These are phyloP conservation scores for Eragrostis nindensis DNA, from an alignment of 176 grass and related monocot genomes.

Conservation along the genomic window DNA sequence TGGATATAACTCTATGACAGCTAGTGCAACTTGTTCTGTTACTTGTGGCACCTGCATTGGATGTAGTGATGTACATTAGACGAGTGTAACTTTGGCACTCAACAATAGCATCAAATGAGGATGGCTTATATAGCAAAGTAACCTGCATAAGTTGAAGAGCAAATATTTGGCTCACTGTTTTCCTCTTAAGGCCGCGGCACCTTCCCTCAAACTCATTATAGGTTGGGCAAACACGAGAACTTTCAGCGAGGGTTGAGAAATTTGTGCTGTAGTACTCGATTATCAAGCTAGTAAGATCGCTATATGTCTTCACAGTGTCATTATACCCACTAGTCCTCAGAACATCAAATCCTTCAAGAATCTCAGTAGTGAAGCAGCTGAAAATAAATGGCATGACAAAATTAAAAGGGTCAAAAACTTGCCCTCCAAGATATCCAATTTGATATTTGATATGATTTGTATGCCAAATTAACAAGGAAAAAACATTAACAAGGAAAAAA, in stretches of 20 bases:
- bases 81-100: conserved; percentile 10
- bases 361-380: conserved; percentile 94
- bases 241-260: conserved; percentile 45
- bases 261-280: conserved; percentile 58
- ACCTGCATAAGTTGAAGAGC: conserved; percentile 99
- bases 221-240: conserved; percentile 55
- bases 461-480: neutral
- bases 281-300: conserved; percentile 71
- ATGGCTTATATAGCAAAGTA: neutral
- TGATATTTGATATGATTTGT: neutral
- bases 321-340: conserved; percentile 75
- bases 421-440: neutral
- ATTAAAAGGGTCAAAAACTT: conserved; percentile 11
- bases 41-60: conserved; percentile 74
- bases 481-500: conserved; percentile 1
- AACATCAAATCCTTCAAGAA: conserved; percentile 90
- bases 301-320: conserved; percentile 70
- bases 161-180: conserved; percentile 80
- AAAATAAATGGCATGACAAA: conserved; percentile 40
- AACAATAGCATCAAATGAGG: neutral
- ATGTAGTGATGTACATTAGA: neutral
- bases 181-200: conserved; percentile 68
- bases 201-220: conserved; percentile 70
- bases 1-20: conserved; percentile 63
- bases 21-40: conserved; percentile 74